Conservation (phyloP, 306 rosid species). For the Calophaca sinica region DNA sequence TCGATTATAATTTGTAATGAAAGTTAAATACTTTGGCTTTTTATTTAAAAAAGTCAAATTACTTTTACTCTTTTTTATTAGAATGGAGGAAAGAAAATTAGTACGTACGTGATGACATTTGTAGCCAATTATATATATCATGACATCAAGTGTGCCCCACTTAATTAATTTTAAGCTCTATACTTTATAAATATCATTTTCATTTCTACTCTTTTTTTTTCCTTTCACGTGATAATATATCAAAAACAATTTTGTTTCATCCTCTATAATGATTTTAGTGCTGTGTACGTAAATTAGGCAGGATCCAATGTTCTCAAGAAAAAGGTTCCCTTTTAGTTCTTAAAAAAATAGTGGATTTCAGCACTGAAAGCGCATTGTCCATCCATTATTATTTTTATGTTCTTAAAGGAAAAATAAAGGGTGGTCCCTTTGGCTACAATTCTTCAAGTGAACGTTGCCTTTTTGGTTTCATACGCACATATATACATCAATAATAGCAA, state of each 20-base stretch:
- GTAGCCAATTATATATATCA: too few relatives aligned
- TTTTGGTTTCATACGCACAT: slow-evolving; percentile 22
- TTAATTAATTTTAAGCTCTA: background rate
- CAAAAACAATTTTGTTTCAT: background rate
- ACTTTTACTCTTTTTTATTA: too few relatives aligned
- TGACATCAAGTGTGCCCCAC: background rate
- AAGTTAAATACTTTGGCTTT: background rate
- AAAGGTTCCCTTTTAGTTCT: slow-evolving; percentile 26
- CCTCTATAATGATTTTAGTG: slow-evolving; percentile 25
- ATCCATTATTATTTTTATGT: slow-evolving; percentile 36
- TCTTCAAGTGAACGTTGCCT: slow-evolving; percentile 17
- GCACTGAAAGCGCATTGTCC: slow-evolving; percentile 41
- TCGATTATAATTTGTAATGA: background rate
- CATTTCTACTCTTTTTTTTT: background rate
- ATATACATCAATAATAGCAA: slow-evolving; percentile 33
- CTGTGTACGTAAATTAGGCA: slow-evolving; percentile 34
- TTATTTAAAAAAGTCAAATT: too few relatives aligned
- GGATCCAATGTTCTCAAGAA: slow-evolving; percentile 24
- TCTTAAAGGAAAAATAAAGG: slow-evolving; percentile 40
- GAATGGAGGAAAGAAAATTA: too few relatives aligned
- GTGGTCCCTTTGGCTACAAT: slow-evolving; percentile 47
- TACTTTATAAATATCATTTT: background rate
- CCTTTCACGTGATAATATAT: slow-evolving; percentile 2
- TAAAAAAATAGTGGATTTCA: slow-evolving; percentile 46
- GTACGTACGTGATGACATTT: too few relatives aligned